These are phyloP conservation scores for Conoideocrella luteorostrata DNA, from an alignment of 2,329 filamentous ascomycete species.

Conservation along the genomic window DNA sequence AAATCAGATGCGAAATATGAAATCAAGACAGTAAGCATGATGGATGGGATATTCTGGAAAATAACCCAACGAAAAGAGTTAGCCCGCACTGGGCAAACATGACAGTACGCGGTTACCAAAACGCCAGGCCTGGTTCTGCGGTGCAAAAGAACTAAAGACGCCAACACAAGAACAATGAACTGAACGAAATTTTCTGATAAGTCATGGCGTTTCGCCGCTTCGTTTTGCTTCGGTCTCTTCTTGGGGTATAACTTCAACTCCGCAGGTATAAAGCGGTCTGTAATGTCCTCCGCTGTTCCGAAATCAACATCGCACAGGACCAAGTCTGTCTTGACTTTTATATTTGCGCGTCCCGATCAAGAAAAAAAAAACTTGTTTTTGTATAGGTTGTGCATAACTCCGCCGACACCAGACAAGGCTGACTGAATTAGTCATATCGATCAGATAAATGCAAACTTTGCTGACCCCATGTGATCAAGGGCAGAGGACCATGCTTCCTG, in stretches of 20 bases:
- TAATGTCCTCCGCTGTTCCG: too few species aligned
- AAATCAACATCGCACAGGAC: too few species aligned
- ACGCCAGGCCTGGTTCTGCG: constrained; percentile 1
- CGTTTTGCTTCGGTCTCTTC: not conserved
- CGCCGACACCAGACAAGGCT: too few species aligned
- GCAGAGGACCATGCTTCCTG: constrained; percentile 32
- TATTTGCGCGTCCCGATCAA: too few species aligned
- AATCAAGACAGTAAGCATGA: constrained; percentile 2
- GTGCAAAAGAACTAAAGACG: not conserved
- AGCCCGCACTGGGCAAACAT: not conserved
- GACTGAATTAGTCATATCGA: constrained; percentile 10
- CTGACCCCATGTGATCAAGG: constrained; percentile 21
- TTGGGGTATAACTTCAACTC: too few species aligned
- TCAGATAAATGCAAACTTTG: constrained; percentile 28
- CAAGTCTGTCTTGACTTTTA: too few species aligned
- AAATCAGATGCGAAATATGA: not conserved
- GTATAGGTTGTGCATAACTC: too few species aligned
- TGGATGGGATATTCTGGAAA: constrained; percentile 3
- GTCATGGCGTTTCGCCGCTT: too few species aligned
- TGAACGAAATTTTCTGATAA: not conserved
- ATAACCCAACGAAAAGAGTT: constrained; percentile 5
- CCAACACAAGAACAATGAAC: not conserved
- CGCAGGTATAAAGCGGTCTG: too few species aligned
- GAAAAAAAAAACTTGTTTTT: too few species aligned
- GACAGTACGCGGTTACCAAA: not conserved